Percentiles rank a stretch among this genome's conserved stretches.
phyloP scores from a whole-genome alignment of 306 rosid genomes.

The Abrus pulchellus region DNA sequence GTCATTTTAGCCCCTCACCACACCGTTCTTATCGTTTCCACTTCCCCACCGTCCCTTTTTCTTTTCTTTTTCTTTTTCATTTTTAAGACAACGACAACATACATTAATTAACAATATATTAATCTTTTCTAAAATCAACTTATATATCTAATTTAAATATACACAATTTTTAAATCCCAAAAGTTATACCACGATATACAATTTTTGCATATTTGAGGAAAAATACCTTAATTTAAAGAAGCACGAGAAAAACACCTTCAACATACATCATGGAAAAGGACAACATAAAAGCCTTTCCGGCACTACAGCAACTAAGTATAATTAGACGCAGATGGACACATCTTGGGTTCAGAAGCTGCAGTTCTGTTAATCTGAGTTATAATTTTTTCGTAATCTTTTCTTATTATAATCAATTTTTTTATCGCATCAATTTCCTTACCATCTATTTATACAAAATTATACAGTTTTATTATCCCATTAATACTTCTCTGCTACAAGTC shows the following conservation, averaged over 20 bases:
- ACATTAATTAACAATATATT: not conserved
- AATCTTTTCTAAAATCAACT: not conserved
- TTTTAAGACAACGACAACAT: slow-evolving; percentile 15
- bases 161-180: too few relatives aligned
- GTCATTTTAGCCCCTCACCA: slow-evolving; percentile 37
- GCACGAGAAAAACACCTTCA: not conserved
- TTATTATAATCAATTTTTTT: too few relatives aligned
- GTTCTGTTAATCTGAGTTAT: too few relatives aligned
- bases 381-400: too few relatives aligned
- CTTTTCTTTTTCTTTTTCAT: not conserved
- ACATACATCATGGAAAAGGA: not conserved
- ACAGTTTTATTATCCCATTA: too few relatives aligned
- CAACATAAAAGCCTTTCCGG: not conserved
- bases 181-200: too few relatives aligned
- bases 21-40: slow-evolving; percentile 41
- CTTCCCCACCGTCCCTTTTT: slow-evolving; percentile 11
- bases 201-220: too few relatives aligned
- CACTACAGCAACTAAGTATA: not conserved
- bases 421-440: too few relatives aligned
- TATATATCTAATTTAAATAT: too few relatives aligned
- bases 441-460: too few relatives aligned
- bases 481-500: too few relatives aligned
- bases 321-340: not conserved
- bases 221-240: not conserved
- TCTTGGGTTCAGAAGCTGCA: slow-evolving; percentile 1